A percentile compares a stretch with the other conserved stretches of the same genome.
These are phyloP conservation scores for Aspergillus bridgeri DNA, from an alignment of 495 filamentous ascomycete species.

Conservation along the genomic window DNA sequence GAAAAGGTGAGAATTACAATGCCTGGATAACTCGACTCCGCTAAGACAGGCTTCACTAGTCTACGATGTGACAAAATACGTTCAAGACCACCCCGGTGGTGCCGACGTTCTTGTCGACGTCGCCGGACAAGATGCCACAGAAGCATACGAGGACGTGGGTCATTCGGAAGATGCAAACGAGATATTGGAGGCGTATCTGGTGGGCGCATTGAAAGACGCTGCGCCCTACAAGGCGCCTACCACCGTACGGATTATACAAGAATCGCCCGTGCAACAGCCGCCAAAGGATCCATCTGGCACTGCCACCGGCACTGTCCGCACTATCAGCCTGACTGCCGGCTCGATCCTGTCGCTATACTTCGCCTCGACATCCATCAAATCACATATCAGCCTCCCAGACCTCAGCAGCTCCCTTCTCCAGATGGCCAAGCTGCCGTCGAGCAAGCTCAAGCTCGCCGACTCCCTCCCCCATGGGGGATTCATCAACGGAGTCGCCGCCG, in stretches of 20 bases:
- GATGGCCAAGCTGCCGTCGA: conserved; percentile 15
- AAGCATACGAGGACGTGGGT: conserved; percentile 49
- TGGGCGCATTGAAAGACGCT: conserved; percentile 33
- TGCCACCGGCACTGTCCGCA: not conserved
- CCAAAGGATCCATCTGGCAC: no score
- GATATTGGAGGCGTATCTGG: conserved; percentile 8
- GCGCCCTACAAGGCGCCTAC: conserved; percentile 22
- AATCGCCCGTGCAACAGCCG: conserved; percentile 12
- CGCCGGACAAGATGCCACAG: conserved; percentile 52
- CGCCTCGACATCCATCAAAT: not conserved
- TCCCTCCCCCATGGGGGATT: conserved; percentile 26
- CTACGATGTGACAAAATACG: conserved; percentile 49
- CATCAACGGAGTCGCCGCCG: conserved; percentile 34
- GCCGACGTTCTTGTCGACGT: conserved; percentile 44
- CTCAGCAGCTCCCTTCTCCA: no score
- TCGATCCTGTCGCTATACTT: conserved; percentile 4
- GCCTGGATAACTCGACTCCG: not conserved
- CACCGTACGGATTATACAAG: conserved; percentile 27
- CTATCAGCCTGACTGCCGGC: not conserved
- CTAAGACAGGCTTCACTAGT: conserved; percentile 26
- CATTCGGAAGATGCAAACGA: conserved; percentile 30
- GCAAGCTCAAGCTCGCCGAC: conserved; percentile 13
- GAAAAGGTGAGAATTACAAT: conserved; percentile 37
- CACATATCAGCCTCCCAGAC: not conserved
- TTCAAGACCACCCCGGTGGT: conserved; percentile 55